Base-by-base conservation (phyloP, 2,329 filamentous ascomycete species). In the Ambrosiella beaveri region DNA sequence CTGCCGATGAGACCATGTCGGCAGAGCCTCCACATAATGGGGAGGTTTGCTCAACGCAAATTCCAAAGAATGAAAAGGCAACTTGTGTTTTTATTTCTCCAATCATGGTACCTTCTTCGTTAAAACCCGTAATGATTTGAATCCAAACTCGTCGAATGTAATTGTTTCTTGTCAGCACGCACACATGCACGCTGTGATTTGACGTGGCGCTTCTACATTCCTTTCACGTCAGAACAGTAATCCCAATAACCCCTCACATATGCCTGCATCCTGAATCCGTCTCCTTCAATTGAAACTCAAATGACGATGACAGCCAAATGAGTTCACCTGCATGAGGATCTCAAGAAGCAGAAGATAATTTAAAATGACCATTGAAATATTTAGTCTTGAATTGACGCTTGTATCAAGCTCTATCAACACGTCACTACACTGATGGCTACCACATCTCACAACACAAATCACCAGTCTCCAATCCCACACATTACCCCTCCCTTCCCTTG, bases 141-240 rank as follows among this genome's bases (percentile, higher is more conserved):
- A 19, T 19, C 19, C 1, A 19, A 19, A 1, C 19, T 4, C 27
- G 27, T 27, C 27, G 3, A 27, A 4, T 27, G 5, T 2, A 27
- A 27, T 4, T 27, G 5, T 27, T 27, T 27, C 27, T 3, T 27
- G 5, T 27, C 27, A 27, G 27, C 27, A 27, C 27, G 27, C 3
- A 27, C 27, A 27, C 27, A 53, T 17, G 13, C 41, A 9, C 41
- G 7, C 41, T 17, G 12, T 50, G 35, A 38, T 36, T 36, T 27
- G 45, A 27, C 39, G 40, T 40, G 39, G 58, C 58, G 58, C 58
- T 60, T 60, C 49, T 57, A 60, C 58, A 60, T 60, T 57, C 58
- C 58, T 37, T 60, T 60, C 58, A 57, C 58, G 58, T 54, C 54
- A 60, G 54, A 56, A 27, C 40, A 59, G 57, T 53, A 59, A 59